These are phyloP conservation scores for Rosa rugosa DNA, from an alignment of 306 rosid species.

Conservation along the genomic window DNA sequence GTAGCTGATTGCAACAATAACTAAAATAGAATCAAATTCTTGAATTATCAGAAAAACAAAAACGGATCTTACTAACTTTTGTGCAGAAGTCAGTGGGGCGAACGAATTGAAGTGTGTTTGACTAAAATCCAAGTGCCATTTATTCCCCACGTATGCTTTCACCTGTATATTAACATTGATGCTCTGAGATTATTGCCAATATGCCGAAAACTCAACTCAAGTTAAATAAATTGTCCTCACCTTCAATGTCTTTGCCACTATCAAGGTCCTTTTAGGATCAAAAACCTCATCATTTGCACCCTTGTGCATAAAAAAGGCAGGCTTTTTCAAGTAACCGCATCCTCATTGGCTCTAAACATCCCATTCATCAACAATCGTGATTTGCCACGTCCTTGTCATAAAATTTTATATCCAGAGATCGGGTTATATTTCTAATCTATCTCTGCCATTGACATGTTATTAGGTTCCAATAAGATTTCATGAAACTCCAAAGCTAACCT, in stretches of 20 bases:
- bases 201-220: conserved; percentile 2
- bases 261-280: conserved; percentile 57
- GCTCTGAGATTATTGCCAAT: conserved; percentile 23
- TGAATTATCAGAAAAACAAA: neutral
- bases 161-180: conserved; percentile 47
- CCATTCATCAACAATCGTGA: conserved; percentile 80
- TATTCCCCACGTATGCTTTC: conserved; percentile 57
- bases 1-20: neutral
- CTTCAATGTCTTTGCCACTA: conserved; percentile 58
- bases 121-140: conserved; percentile 57
- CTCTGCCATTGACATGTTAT: neutral
- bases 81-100: conserved; percentile 89
- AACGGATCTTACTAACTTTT: conserved; percentile 44
- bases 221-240: conserved; percentile 33
- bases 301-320: conserved; percentile 51
- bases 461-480: neutral
- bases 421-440: neutral
- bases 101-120: conserved; percentile 50
- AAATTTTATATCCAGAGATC: conserved; percentile 5
- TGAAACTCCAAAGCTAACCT: conserved; percentile 48
- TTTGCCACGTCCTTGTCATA: conserved; percentile 69
- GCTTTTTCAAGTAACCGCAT: conserved; percentile 82
- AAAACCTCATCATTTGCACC: conserved; percentile 47
- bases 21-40: no score
- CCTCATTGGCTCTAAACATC: conserved; percentile 87